Base-by-base conservation (phyloP, 2,329 filamentous ascomycete genomes). In the Trichophyton schoenleinii region DNA sequence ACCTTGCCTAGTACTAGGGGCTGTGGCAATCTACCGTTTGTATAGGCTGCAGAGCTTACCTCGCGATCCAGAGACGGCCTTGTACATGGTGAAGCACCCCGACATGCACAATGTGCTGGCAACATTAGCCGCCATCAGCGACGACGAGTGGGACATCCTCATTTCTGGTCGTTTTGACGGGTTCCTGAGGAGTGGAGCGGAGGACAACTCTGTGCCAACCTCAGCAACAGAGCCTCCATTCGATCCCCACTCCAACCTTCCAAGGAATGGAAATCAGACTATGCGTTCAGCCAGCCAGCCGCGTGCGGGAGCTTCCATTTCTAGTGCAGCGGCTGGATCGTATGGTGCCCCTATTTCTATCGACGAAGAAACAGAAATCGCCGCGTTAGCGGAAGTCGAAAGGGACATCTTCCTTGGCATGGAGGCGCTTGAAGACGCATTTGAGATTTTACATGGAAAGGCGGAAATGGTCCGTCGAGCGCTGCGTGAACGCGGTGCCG, bases 111-210 rank as follows among this genome's bases (percentile, higher is more conserved):
- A 94, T 69, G 84, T 96, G 36, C 83, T 97, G 2, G 86, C 89
- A 46, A 96, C 92, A 0, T 81, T 96, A 58, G 86, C 88, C 41
- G 89, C 91, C 59, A 94, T 97, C 67, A 94, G 87, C 70, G 83
- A 86, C 55, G 88, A 89, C n/a, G 92, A 97, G 73, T 97, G 92
- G 92, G 92, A 96, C 64, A 95, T 97, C 61, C 80, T 97, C 11
- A 89, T 87, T 3, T 96, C 92, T 0, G 92, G 92, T 31, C 87
- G 92, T 31, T 97, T 97, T 68, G 91, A 96, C 70, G 92, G 92
- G 3, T 97, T 97, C 75, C 80, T 96, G 20, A 95, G 92, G 84
- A 95, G 90, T 52, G 92, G 92, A 22, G 90, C 89, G 5, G 91
- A 96, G 65, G 78, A 81, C 55, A 55, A 69, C 8, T 68, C 75